Conservation (phyloP, 2,329 filamentous ascomycete species). For the Trichoderma sp. region DNA sequence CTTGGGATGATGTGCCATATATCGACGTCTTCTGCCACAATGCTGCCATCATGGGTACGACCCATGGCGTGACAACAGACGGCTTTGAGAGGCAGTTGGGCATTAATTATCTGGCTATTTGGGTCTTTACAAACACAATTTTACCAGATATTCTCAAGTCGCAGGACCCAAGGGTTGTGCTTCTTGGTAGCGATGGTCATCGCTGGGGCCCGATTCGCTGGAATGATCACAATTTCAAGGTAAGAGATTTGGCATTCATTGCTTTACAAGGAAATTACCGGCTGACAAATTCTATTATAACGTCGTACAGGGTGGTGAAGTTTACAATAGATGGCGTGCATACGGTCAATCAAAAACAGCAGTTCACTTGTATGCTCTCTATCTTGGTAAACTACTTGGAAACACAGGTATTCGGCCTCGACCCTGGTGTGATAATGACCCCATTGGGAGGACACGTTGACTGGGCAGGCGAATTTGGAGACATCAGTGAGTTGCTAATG, state of each 20-base stretch:
- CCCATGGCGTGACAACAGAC: constrained; percentile 21
- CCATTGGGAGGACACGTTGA: constrained; percentile 26
- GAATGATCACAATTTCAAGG: neutral
- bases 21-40: constrained; percentile 43
- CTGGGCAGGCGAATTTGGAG: neutral
- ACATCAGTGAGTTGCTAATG: neutral
- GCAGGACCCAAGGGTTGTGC: neutral
- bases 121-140: neutral
- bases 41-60: constrained; percentile 40
- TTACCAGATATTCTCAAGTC: neutral
- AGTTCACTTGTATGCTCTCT: neutral
- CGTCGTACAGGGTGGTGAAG: neutral
- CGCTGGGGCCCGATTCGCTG: neutral
- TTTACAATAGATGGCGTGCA: neutral
- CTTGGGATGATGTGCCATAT: constrained; percentile 24
- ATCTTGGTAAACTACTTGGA: constrained; percentile 25
- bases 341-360: neutral
- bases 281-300: neutral
- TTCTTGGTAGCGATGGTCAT: neutral
- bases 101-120: neutral
- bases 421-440: constrained; percentile 34
- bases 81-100: neutral
- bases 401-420: constrained; percentile 34
- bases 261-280: neutral
- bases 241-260: neutral